A percentile compares a stretch with the other conserved stretches of the same genome.
These are phyloP conservation scores for Microcyclosporella mali DNA, from an alignment of 2,329 filamentous ascomycete genomes.

Conservation along the genomic window DNA sequence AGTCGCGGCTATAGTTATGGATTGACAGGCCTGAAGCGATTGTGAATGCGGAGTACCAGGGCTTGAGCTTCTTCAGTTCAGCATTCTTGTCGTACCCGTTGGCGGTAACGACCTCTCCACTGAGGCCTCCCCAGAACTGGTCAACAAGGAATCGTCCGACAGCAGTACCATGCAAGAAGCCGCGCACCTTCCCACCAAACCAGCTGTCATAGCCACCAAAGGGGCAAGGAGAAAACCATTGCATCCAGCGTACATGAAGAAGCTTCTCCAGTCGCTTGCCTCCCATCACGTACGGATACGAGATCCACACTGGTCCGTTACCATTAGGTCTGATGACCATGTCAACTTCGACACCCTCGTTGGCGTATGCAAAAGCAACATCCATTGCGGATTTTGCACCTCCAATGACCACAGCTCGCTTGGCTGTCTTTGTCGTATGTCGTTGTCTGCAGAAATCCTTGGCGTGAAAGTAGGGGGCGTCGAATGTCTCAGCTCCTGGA, in stretches of 20 bases:
- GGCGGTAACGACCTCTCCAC: slow-evolving; percentile 46
- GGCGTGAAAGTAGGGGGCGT: slow-evolving; percentile 52
- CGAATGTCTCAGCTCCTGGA: slow-evolving; percentile 46
- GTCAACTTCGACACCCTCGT: slow-evolving; percentile 46
- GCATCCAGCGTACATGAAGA: slow-evolving; percentile 59
- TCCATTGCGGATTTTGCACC: slow-evolving; percentile 60
- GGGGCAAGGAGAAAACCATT: slow-evolving; percentile 68
- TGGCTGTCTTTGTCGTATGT: slow-evolving; percentile 32
- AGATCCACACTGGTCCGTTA: slow-evolving; percentile 55
- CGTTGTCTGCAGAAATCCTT: slow-evolving; percentile 45
- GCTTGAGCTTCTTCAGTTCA: slow-evolving; percentile 38
- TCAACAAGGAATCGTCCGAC: slow-evolving; percentile 52
- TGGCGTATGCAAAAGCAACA: slow-evolving; percentile 53
- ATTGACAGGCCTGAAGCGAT: slow-evolving; percentile 39
- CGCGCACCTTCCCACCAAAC: slow-evolving; percentile 38
- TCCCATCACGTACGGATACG: slow-evolving; percentile 58
- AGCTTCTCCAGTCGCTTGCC: slow-evolving; percentile 63
- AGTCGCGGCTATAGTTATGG: slow-evolving; percentile 52
- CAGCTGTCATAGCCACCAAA: slow-evolving; percentile 62
- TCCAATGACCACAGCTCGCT: slow-evolving; percentile 51
- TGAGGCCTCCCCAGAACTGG: slow-evolving; percentile 52
- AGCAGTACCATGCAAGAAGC: slow-evolving; percentile 53
- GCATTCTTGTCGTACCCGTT: slow-evolving; percentile 42
- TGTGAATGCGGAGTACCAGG: slow-evolving; percentile 44
- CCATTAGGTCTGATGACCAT: slow-evolving; percentile 55